Base-by-base conservation (phyloP, 495 filamentous ascomycete species). In the Letharia columbiana region DNA sequence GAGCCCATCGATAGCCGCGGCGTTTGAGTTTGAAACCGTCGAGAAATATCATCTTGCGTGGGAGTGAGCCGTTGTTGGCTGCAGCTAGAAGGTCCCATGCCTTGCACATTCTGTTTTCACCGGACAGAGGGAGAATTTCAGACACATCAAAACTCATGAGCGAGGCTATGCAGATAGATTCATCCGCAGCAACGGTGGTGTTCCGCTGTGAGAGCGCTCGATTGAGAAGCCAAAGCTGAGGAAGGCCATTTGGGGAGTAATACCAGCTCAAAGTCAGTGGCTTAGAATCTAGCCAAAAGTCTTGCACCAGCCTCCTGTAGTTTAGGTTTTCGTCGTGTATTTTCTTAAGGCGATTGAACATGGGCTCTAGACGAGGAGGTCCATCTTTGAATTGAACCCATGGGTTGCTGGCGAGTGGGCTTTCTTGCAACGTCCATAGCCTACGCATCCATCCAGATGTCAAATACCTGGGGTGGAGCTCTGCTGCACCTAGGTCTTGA, bases 381-480 rank as follows among this genome's bases (percentile, higher is more conserved):
- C 44, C 39, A 33, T 64, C 52, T 47, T 64, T 64, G 52, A 68
- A 68, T 9, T 65, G 40, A 28, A 68, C 31, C 66, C 52, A 68
- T 5, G 60, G 62, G 11, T 50, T 4, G 7, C 33, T 23, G 18
- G 66, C n/a, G 4, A 68, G 44, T 28, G 66, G 62, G 41, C 40
- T 50, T 60, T 68, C 66, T 45, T 68, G 66, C 11, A 68, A 52
- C 6, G 50, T 65, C 66, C 66, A 68, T 20, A 68, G 39, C 31
- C 66, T 47, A 35, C 66, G 66, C 66, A 68, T 68, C 66, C 66
- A 65, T 59, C 61, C 61, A 12, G 62, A 65, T 23, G 61, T 65
- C 40, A 68, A 13, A 4, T 60, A 52, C 45, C 66, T 62, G 18
- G 62, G 41, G 20, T 42, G 47, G 23, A 65, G 8, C 10, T 68